Base-by-base conservation (phyloP, 1,284 basidiomycete genomes). In the Ganoderma multipileum region DNA sequence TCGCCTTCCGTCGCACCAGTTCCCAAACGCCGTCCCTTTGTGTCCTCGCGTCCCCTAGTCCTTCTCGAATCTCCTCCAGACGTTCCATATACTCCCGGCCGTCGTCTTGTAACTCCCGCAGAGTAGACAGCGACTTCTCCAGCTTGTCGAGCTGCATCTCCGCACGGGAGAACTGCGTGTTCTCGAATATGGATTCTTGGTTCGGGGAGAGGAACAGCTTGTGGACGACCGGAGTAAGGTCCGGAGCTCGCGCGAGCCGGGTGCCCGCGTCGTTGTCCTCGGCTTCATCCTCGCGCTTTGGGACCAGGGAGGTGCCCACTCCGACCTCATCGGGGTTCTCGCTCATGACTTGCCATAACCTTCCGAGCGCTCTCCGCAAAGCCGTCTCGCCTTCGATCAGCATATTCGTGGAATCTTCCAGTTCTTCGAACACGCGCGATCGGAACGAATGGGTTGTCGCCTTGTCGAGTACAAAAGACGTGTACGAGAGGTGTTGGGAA, bases 401-500 rank as follows among this genome's bases (percentile, higher is more conserved):
- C 50, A 86, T 88, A 75, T 93, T 93, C 18, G 92, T 93, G 14
- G 91, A 89, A 66, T 89, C 82, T 75, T 94, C 92, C 20, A 95
- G 83, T 74, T 94, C 92, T 70, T 91, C 88, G n/a, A 94, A 80
- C 57, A 93, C 80, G 62, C 83, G 84, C 36, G 93, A 92, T 41
- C 93, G 90, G 79, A 93, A 95, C 3, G 92, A 89, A 77, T 92
- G 91, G 20, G 91, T 93, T n/a, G 92, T 87, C 14, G 91, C 86
- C 71, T 91, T 92, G 78, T 95, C 93, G 84, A 95, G 86, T 26
- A 95, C 91, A 74, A 93, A 93, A 0, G 93, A 92, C n/a, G 91
- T 85, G 79, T 91, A 94, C 69, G 85, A 91, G 65, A 89, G 83
- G 75, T 94, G 92, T 67, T 90, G 86, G 9, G 84, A 78, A 30